Base-by-base conservation (phyloP, 164 flowering plant species). In the Amborella trichopoda region DNA sequence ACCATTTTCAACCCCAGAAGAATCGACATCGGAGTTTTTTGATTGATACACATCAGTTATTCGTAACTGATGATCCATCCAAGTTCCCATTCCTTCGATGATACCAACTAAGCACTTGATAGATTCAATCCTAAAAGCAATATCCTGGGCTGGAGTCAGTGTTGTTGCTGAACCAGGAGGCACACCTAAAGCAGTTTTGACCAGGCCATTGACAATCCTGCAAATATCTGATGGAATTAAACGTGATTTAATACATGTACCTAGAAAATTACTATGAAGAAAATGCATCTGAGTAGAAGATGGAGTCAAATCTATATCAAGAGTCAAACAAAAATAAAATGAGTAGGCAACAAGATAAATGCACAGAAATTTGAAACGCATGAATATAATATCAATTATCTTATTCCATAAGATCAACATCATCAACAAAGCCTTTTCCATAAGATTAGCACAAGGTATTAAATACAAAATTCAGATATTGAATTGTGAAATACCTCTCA, bases 191-290 rank as follows among this genome's bases (percentile, higher is more conserved):
- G 95, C 94, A 63, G 99, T 93, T 72, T 85, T 88, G 44, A 81
- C 63, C 61, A 93, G 99, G 56, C 96, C 99, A 60, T 88, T 93
- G 50, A 88, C 95, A 68, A 68, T 81, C 96, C 99, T 93, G 96
- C 83, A 79, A 77, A 71, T 67, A 81, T 80, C 91, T 84, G 80
- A 79, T 56, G 77, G 81, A 80, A 78, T 83, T 82, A 87, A 77
- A 66, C 65, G 69, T 53, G 75, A 59, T 78, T 71, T 68, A 76
- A 81, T 67, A 81, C 63, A 74, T 64, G 51, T 65, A 60, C 61
- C 40, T 43, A 54, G 49, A 41, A 28, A 16, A 18, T 21, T 22
- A 43, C 49, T 38, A 49, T 25, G 38, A 42, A 42, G 23, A 26
- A 54, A 49, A 5, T 37, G 36, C 36, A 37, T 10, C 16, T 37